These are phyloP conservation scores for Scutellospora calospora DNA, from an alignment of 371 early-diverging fungal species.

Conservation along the genomic window DNA sequence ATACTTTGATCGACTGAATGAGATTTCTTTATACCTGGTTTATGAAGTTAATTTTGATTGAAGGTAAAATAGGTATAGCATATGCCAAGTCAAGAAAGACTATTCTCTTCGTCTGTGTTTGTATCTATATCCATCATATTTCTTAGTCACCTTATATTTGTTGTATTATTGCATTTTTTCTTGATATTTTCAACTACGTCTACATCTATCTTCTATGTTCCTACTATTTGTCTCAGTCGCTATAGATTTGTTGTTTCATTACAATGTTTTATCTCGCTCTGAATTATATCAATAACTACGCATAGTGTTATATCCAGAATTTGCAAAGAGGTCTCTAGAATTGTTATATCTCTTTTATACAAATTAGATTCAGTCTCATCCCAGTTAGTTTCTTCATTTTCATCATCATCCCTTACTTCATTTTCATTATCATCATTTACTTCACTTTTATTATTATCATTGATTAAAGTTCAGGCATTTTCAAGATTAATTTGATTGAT, in stretches of 20 bases:
- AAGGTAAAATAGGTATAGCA: neutral
- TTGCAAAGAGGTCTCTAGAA: neutral
- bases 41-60: conserved; percentile 12
- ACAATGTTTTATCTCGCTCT: neutral
- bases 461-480: neutral
- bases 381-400: neutral
- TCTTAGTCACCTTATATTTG: too few relatives aligned
- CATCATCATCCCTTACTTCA: neutral
- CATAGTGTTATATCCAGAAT: neutral
- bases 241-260: neutral
- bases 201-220: neutral
- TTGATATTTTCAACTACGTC: neutral
- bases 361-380: too few relatives aligned
- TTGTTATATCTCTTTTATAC: too few relatives aligned
- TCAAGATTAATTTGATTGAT: neutral
- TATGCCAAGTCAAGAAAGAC: neutral
- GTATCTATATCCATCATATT: too few relatives aligned
- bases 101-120: neutral
- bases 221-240: neutral
- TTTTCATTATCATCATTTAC: neutral
- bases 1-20: neutral
- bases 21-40: neutral
- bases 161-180: too few relatives aligned
- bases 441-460: neutral
- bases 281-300: conserved; percentile 22